phyloP scores from a whole-genome alignment of 108 stramenopile species.

The Epipyxis sp. region DNA sequence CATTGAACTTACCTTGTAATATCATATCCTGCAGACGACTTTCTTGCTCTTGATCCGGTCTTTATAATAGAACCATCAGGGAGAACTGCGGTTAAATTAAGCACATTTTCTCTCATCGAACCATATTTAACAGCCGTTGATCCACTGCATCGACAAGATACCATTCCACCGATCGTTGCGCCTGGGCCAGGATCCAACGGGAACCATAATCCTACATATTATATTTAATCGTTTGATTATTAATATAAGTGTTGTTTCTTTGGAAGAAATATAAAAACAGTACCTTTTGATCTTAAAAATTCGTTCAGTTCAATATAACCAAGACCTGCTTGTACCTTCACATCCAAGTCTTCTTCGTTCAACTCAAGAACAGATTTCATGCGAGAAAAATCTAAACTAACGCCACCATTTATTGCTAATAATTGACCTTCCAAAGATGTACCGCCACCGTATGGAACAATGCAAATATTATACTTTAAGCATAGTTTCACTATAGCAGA shows the following conservation, averaged over 20 bases:
- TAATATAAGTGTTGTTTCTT: slow-evolving; percentile 35
- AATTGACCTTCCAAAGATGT: slow-evolving; percentile 88
- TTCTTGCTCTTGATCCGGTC: slow-evolving; percentile 63
- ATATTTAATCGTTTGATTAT: slow-evolving; percentile 42
- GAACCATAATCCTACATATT: slow-evolving; percentile 78
- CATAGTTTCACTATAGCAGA: slow-evolving; percentile 61
- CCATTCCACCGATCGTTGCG: slow-evolving; percentile 87
- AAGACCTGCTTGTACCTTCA: slow-evolving; percentile 56
- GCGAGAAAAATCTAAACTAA: slow-evolving; percentile 48
- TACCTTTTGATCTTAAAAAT: neutral
- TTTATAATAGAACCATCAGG: slow-evolving; percentile 63
- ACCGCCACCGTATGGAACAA: slow-evolving; percentile 87
- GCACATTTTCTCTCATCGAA: slow-evolving; percentile 85
- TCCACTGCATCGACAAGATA: slow-evolving; percentile 76
- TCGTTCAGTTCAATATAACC: slow-evolving; percentile 27
- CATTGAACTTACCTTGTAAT: no score
- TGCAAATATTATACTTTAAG: slow-evolving; percentile 61
- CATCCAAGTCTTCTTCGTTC: slow-evolving; percentile 50
- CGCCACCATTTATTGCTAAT: slow-evolving; percentile 37
- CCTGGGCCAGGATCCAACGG: slow-evolving; percentile 92
- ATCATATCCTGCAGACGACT: slow-evolving; percentile 84
- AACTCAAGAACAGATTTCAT: slow-evolving; percentile 49
- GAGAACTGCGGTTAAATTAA: slow-evolving; percentile 73
- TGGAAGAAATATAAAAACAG: no score
- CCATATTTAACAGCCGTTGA: slow-evolving; percentile 91